Evolutionary conservation across 305 asterid genomes (phyloP), one percentile per base, ranked within the genome.

Genomic region (Rubia balearica): DNA sequence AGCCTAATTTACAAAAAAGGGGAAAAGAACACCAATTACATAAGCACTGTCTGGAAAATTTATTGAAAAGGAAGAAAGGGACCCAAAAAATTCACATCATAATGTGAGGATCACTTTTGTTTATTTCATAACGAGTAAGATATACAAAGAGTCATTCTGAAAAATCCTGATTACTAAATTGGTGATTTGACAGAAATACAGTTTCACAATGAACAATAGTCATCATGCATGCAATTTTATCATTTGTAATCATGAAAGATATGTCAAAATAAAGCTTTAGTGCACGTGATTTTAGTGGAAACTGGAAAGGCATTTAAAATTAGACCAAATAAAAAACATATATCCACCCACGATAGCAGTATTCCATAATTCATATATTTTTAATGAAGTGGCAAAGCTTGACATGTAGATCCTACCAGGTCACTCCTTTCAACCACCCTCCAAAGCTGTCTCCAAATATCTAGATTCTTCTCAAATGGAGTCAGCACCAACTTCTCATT

Each of bases 391-490:
- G 11, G 19, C 55, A 69, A 73, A 68, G 63, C 49, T 65, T 63
- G 38, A 56, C 22, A 46, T 48, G 17, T 55, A 66, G 17, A 72
- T 33, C 89, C 86, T 80, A 93, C 98, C 98, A 94, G 85, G 81
- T 94, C 98, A 85, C 97, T 88, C 59, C 96, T 96, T 78, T 94
- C 98, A 73, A 94, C 95, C 79, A 94, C 98, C 85, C 98, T 91
- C 98, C 98, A 94, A 76, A 94, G 98, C 74, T 94, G 98, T 80
- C 98, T 87, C 98, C 98, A 91, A 74, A 94, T 94, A 85, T 91
- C 96, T 61, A 94, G 84, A 77, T 94, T 94, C 84, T 94, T 94
- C 84, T 94, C 98, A 81, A 94, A 94, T 76, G 98, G 98, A 53
- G 98, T 94, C 70, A 94, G 88, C 73, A 94, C 96, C 67, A 91